Evolutionary conservation across 257 asterid genomes (phyloP).

Genomic region (Catharanthus roseus): DNA sequence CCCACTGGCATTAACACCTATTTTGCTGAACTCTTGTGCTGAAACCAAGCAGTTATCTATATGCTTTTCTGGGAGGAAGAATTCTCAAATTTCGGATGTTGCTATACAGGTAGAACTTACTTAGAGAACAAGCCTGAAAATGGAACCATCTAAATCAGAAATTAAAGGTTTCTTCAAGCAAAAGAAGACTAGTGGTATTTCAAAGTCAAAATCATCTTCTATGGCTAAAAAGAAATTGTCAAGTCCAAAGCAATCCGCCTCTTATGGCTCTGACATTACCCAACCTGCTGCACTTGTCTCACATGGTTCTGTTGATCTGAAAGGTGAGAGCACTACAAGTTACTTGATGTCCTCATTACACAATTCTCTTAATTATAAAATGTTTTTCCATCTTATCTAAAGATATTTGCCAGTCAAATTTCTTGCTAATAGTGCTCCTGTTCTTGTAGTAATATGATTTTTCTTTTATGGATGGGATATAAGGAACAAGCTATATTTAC

Average conservation of each 20-base stretch:
- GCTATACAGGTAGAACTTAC: background rate
- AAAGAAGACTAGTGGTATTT: conserved; percentile 36
- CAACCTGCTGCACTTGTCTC: conserved; percentile 58
- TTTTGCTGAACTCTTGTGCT: background rate
- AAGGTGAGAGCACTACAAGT: conserved; percentile 28
- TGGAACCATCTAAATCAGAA: conserved; percentile 41
- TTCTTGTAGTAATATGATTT: background rate
- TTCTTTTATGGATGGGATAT: background rate
- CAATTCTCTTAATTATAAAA: background rate
- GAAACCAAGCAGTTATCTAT: background rate
- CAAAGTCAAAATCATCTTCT: conserved; percentile 28
- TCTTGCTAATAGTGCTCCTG: background rate
- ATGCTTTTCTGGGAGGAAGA: background rate
- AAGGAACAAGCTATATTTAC: background rate
- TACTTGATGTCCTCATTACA: background rate
- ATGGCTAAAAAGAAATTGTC: conserved; percentile 25
- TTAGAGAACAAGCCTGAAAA: background rate
- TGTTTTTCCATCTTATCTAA: background rate
- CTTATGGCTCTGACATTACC: conserved; percentile 44
- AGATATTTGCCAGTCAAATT: background rate
- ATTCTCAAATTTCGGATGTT: background rate
- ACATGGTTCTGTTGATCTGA: conserved; percentile 60
- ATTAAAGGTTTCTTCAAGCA: conserved; percentile 71
- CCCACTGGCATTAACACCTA: background rate
- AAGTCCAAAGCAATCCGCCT: conserved; percentile 40